Base-by-base conservation (phyloP, 129 eudicot genomes). In the Helianthus tuberosus region DNA sequence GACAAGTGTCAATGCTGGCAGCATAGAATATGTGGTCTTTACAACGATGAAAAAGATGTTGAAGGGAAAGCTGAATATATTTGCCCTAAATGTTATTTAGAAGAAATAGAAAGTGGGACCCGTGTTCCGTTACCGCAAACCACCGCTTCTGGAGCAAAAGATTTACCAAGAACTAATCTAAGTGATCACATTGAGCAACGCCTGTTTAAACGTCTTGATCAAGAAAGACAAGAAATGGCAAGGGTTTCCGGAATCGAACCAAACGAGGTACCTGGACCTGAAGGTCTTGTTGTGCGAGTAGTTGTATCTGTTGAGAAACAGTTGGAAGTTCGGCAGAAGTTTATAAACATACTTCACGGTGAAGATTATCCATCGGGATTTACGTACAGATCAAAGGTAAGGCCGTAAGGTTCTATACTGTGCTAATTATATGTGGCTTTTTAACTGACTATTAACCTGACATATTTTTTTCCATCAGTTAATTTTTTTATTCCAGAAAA, bases 1-100 rank as follows among this genome's bases (percentile, higher is more conserved):
- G 96, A 93, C 68, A 86, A 78, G 75, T 93, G 98, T 76, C 84
- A 86, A 77, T 39, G 79, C 69, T 93, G 96, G 98, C 96, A 87
- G 71, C 98, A 93, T 78, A 89, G 88, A 69, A 84, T 85, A 73
- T 93, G 98, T 75, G 98, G 86, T 20, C 84, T 93, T 4, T 89
- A 86, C 60, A 93, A 86, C 79, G 80, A 83, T 66, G 86, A 84
- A 77, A 77, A 68, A 63, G 96, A 89, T 54, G 51, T 71, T 38
- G 91, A 81, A 61, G 92, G 95, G 55, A 74, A 88, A 39, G 87
- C 78, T 5, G 83, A 76, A 54, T 93, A 93, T 77, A 76, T 84
- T n/a, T 93, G 98, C 83, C 98, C 98, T 11, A 76, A 76, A 74
- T 93, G 98, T 81, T 83, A 87, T 63, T 69, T 88, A 43, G 71